Conservation (phyloP, 108 stramenopile species). For the Phaeodactylum tricornutum region DNA sequence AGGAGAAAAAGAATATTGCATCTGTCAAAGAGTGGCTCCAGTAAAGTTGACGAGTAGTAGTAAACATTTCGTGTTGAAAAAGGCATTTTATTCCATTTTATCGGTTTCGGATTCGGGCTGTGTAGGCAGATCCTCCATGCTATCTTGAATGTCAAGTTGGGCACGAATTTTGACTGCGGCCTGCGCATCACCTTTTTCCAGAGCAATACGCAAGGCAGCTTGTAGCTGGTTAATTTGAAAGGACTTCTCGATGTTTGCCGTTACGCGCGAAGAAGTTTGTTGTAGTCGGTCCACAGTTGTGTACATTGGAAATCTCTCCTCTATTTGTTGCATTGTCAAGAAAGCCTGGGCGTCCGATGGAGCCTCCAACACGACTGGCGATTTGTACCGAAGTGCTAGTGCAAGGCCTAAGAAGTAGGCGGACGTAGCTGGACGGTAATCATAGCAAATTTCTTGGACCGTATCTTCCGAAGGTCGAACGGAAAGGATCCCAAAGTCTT, state of each 20-base stretch:
- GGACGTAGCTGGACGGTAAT: conserved; percentile 17
- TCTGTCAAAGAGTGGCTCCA: conserved; percentile 21
- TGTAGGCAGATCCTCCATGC: conserved; percentile 20
- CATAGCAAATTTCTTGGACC: neutral
- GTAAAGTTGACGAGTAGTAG: no score
- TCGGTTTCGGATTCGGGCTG: conserved; percentile 6
- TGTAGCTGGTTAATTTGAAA: conserved; percentile 39
- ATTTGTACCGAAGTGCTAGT: conserved; percentile 32
- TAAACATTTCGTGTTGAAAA: no score
- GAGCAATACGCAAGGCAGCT: conserved; percentile 32
- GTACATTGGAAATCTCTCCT: conserved; percentile 25
- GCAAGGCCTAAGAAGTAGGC: conserved; percentile 18
- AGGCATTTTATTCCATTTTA: conserved; percentile 8
- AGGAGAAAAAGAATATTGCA: conserved; percentile 28
- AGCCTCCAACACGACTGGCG: conserved; percentile 21
- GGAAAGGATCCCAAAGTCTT: neutral
- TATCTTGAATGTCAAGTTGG: conserved; percentile 23
- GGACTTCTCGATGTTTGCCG: conserved; percentile 22
- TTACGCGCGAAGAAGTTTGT: conserved; percentile 18
- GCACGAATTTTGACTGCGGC: conserved; percentile 32
- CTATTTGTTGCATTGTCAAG: conserved; percentile 5
- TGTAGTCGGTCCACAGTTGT: conserved; percentile 15
- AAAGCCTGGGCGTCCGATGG: neutral
- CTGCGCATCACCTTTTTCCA: conserved; percentile 18
- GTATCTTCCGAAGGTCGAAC: neutral